Base-by-base conservation (phyloP, 2,329 filamentous ascomycete species). In the Exophiala xenobiotica region DNA sequence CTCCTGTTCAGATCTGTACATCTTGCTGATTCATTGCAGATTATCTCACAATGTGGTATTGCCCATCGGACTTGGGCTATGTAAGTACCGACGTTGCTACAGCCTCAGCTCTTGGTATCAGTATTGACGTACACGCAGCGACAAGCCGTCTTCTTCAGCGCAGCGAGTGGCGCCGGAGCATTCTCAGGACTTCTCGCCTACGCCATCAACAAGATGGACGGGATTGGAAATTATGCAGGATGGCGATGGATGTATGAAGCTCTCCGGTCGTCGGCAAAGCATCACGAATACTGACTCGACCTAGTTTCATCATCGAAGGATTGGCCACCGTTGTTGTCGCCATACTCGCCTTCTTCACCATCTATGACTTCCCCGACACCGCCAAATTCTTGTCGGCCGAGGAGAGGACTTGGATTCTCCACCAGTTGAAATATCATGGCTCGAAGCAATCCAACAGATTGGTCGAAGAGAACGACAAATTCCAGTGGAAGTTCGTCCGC, bases 171-270 rank as follows among this genome's bases (percentile, higher is more conserved):
- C 12, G 26, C 26, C 6, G 26, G 26, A 27, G 26, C 26, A 27
- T 6, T 27, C 6, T 6, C 6, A 6, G 26, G 26, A 6, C 12
- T 27, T 27, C 12, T 27, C 6, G 26, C 77, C 2, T 77, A 68
- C 53, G 75, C 64, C 2, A 77, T 79, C 27, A 69, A 69, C 64
- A 70, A 74, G 63, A 76, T 79, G 72, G 70, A 75, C 44, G 76
- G 76, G 1, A 65, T 74, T 6, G 71, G 68, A 4, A 70, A 70
- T 6, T 70, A 69, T 40, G 67, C 65, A 6, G 53, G 53, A 14
- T 56, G 53, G 53, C 35, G 49, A 24, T 56, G 53, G 53, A 56
- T 56, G n/a, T n/a, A n/a, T n/a, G n/a, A n/a, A n/a, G n/a, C n/a
- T n/a, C n/a, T n/a, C n/a, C n/a, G n/a, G n/a, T n/a, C n/a, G n/a